Evolutionary conservation across 768 basidiomycete genomes (phyloP).

Genomic region (Phanerodontia chrysosporium): DNA sequence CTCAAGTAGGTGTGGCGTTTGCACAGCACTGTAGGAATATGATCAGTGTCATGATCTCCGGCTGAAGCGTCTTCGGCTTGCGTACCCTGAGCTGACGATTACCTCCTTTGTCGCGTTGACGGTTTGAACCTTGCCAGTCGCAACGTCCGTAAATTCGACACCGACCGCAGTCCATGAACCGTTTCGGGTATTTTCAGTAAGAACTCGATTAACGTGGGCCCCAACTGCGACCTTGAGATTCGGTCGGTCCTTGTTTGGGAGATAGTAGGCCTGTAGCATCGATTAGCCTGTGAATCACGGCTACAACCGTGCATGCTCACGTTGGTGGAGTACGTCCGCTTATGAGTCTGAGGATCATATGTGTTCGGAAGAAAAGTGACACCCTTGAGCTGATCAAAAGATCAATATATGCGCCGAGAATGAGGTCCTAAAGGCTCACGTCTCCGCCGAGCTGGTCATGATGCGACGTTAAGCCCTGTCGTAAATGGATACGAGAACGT

Average conservation of each 20-base stretch:
- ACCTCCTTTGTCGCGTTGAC: slow-evolving; percentile 13
- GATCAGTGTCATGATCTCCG: neutral
- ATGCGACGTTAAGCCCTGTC: neutral
- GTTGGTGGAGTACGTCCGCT: slow-evolving; percentile 11
- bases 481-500: neutral
- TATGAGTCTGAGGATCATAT: slow-evolving; percentile 12
- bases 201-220: slow-evolving; percentile 9
- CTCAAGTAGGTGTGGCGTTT: slow-evolving; percentile 45
- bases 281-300: neutral
- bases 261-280: slow-evolving; percentile 8
- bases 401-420: neutral
- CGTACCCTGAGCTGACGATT: slow-evolving; percentile 12
- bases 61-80: too few relatives aligned
- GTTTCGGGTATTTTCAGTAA: neutral
- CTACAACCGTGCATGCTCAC: neutral
- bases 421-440: neutral
- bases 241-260: slow-evolving; percentile 14
- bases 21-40: slow-evolving; percentile 31
- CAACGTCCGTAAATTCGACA: slow-evolving; percentile 8
- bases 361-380: slow-evolving; percentile 7
- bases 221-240: slow-evolving; percentile 14
- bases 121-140: slow-evolving; percentile 1
- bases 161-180: slow-evolving; percentile 1
- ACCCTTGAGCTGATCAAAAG: slow-evolving; percentile 6
- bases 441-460: slow-evolving; percentile 7